Conservation (phyloP, 2,329 filamentous ascomycete genomes). For the Calonectria naviculata region DNA sequence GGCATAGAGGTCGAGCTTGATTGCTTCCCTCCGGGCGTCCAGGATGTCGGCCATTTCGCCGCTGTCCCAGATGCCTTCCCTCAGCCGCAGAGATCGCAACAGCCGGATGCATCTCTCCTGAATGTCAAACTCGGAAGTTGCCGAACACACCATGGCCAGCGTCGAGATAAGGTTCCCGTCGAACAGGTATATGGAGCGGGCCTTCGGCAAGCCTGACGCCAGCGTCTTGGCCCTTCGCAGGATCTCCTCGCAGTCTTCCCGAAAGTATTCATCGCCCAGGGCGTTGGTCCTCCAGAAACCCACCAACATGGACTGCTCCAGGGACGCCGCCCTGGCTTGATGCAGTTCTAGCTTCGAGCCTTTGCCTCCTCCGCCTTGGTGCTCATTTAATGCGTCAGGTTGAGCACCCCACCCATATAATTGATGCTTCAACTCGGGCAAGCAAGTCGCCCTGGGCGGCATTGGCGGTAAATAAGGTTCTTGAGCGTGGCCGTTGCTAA, state of each 20-base stretch:
- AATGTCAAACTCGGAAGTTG: not conserved
- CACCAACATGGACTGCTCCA: not conserved
- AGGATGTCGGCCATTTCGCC: not conserved
- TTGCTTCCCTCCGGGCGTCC: not conserved
- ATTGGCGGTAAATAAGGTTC: not conserved
- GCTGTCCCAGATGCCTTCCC: not conserved
- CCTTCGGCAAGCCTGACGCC: not conserved
- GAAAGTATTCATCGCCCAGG: not conserved
- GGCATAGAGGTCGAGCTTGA: not conserved
- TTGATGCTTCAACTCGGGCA: too few relatives aligned
- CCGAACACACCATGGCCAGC: not conserved
- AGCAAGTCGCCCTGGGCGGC: not conserved
- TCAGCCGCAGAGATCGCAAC: not conserved
- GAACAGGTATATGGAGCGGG: not conserved
- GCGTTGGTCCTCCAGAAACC: too few relatives aligned
- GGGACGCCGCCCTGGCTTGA: not conserved
- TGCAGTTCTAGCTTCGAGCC: not conserved
- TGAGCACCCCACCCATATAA: not conserved
- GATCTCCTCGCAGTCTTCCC: not conserved
- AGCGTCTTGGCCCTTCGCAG: not conserved
- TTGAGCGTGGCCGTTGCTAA: not conserved
- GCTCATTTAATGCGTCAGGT: not conserved
- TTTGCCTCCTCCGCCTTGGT: not conserved
- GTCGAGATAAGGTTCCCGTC: not conserved
- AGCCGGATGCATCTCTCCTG: not conserved